These are phyloP conservation scores for Nakataea oryzae DNA, from an alignment of 2,329 filamentous ascomycete genomes.

Conservation along the genomic window DNA sequence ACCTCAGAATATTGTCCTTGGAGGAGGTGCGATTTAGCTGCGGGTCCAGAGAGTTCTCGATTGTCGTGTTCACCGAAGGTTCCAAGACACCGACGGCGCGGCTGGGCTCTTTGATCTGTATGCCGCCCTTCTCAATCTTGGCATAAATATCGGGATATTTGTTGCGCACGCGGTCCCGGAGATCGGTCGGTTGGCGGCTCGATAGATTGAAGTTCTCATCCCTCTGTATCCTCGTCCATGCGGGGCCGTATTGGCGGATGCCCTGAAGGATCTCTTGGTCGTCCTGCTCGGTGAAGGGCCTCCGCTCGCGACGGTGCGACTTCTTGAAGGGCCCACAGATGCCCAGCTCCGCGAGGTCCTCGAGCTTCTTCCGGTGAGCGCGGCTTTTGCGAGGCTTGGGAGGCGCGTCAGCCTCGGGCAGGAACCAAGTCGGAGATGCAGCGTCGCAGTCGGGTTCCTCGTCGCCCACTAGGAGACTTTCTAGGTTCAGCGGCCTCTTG, in stretches of 20 bases:
- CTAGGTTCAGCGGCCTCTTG: constrained; percentile 39
- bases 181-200: constrained; percentile 49
- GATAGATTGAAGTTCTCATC: constrained; percentile 48
- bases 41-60: constrained; percentile 33
- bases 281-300: constrained; percentile 52
- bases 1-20: constrained; percentile 36
- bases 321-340: constrained; percentile 53
- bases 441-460: constrained; percentile 22
- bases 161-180: constrained; percentile 53
- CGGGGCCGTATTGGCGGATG: constrained; percentile 47
- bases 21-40: constrained; percentile 28
- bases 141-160: constrained; percentile 50
- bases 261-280: constrained; percentile 52
- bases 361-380: constrained; percentile 30
- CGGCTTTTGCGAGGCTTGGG: constrained; percentile 23
- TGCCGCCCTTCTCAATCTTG: constrained; percentile 42
- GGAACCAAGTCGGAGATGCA: constrained; percentile 4
- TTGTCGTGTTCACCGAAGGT: constrained; percentile 38
- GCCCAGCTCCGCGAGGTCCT: constrained; percentile 38
- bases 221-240: constrained; percentile 56
- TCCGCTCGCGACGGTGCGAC: constrained; percentile 47
- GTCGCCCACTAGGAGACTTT: constrained; percentile 43
- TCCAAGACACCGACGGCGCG: constrained; percentile 36
- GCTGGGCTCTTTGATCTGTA: constrained; percentile 31
- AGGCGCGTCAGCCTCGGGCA: constrained; percentile 8